phyloP scores from a whole-genome alignment of 2,329 filamentous ascomycete species.

The Claviceps sp. region DNA sequence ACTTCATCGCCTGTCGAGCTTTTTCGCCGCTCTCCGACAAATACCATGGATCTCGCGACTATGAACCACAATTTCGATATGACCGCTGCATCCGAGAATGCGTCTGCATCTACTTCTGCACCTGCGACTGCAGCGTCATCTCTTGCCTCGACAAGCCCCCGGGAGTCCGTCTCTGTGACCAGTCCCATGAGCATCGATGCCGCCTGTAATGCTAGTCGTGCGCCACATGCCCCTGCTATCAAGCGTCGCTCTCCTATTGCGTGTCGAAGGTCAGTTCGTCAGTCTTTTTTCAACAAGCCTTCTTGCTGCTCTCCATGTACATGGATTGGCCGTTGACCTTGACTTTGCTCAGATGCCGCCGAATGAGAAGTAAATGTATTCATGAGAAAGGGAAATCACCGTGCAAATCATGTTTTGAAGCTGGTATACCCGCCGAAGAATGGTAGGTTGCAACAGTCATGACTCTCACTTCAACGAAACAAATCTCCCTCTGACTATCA shows the following conservation, averaged over 20 bases:
- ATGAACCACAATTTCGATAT: conserved; percentile 2
- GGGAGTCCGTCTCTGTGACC: not conserved
- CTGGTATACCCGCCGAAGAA: conserved; percentile 32
- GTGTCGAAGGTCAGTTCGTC: conserved; percentile 32
- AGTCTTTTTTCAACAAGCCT: no score
- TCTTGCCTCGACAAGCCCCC: conserved; percentile 2
- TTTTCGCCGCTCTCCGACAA: not conserved
- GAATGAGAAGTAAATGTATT: conserved; percentile 42
- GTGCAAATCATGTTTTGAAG: conserved; percentile 37
- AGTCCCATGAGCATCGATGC: conserved; percentile 2
- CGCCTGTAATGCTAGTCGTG: not conserved
- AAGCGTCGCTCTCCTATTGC: conserved; percentile 39
- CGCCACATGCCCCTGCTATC: conserved; percentile 15
- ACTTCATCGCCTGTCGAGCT: not conserved
- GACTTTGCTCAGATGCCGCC: conserved; percentile 31
- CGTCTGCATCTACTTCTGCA: not conserved
- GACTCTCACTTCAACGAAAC: not conserved
- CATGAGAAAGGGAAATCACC: conserved; percentile 35
- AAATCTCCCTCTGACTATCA: not conserved
- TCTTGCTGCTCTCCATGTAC: not conserved
- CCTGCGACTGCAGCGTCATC: not conserved
- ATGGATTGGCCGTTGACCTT: not conserved
- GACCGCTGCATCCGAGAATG: not conserved
- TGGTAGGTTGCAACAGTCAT: conserved; percentile 27
- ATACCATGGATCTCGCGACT: conserved; percentile 5